A percentile compares a stretch with the other conserved stretches of the same genome.
Conservation (phyloP, 306 rosid genomes). For the Benincasa hispida region DNA sequence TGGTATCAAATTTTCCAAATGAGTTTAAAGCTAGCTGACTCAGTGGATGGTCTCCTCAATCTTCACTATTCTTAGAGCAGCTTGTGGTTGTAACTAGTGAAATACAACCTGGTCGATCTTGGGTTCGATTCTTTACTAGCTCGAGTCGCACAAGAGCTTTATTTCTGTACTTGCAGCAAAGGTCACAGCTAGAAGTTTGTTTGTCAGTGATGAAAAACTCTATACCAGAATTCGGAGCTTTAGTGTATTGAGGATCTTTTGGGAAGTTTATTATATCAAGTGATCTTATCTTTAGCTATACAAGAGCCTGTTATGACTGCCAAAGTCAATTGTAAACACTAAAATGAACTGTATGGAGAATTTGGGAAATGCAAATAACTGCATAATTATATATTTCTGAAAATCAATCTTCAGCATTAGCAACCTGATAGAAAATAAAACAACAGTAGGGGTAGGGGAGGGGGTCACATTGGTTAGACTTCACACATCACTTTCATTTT, state of each 20-base stretch:
- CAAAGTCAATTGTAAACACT: not conserved
- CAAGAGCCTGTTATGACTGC: not conserved
- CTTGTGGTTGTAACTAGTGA: not conserved
- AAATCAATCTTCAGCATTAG: not conserved
- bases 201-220: not conserved
- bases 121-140: no score
- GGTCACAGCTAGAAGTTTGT: not conserved
- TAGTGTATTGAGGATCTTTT: not conserved
- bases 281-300: not conserved
- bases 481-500: not conserved
- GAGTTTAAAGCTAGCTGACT: no score
- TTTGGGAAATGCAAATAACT: no score
- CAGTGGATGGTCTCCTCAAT: no score
- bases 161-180: not conserved
- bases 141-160: no score
- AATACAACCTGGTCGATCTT: not conserved
- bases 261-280: not conserved
- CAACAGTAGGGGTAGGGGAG: not conserved
- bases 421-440: not conserved
- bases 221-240: not conserved
- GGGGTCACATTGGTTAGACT: not conserved
- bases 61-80: no score
- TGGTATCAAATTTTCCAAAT: no score
- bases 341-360: not conserved
- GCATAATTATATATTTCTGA: not conserved